phyloP scores from a whole-genome alignment of 371 early-diverging fungal species.

The Nosema muscidifuracis region DNA sequence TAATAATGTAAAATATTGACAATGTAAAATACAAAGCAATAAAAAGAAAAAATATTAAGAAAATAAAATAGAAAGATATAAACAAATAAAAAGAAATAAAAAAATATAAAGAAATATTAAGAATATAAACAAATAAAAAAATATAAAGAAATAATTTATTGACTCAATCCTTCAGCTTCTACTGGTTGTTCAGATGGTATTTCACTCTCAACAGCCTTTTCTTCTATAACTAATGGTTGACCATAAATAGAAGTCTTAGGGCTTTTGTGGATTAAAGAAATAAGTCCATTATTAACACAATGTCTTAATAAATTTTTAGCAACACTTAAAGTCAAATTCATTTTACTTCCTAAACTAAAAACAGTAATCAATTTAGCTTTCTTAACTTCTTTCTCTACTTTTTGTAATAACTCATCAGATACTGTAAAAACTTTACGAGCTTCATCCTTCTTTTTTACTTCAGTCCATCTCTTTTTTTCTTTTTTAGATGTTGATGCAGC shows the following conservation, averaged over 20 bases:
- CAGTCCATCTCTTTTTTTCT: conserved; percentile 61
- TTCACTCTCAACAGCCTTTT: conserved; percentile 14
- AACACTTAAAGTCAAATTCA: conserved; percentile 54
- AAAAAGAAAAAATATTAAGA: too few species aligned
- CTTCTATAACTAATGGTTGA: conserved; percentile 30
- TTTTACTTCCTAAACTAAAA: conserved; percentile 37
- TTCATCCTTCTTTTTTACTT: conserved; percentile 49
- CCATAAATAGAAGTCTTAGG: conserved; percentile 41
- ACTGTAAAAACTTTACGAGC: conserved; percentile 40
- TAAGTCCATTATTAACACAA: conserved; percentile 36
- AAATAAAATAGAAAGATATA: too few species aligned
- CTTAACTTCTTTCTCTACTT: conserved; percentile 57
- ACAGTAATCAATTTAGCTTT: conserved; percentile 49
- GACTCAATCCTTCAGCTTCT: not conserved
- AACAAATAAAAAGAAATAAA: too few species aligned
- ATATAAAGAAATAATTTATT: conserved; percentile 9
- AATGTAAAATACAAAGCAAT: too few species aligned
- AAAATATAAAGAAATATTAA: too few species aligned
- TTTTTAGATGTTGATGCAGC: conserved; percentile 47
- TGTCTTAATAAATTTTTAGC: conserved; percentile 49
- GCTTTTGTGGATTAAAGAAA: conserved; percentile 42
- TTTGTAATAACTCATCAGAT: conserved; percentile 45
- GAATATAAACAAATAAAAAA: not conserved
- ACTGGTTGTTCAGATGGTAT: not conserved
- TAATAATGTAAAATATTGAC: too few species aligned